Conservation (phyloP, 257 asterid species). For the Solanum chmielewskii region DNA sequence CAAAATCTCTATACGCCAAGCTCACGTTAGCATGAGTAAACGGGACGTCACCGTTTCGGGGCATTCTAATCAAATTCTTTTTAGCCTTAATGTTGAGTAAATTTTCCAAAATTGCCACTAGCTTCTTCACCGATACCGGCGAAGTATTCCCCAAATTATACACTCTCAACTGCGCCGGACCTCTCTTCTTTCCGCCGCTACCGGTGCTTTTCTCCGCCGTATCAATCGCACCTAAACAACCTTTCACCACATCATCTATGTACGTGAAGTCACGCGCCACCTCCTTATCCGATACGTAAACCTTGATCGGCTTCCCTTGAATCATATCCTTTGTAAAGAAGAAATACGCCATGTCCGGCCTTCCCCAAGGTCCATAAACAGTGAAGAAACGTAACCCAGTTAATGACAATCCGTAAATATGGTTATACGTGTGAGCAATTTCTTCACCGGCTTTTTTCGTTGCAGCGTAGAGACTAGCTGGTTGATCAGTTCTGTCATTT, state of each 20-base stretch:
- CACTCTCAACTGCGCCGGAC: slow-evolving; percentile 79
- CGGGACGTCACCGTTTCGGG: slow-evolving; percentile 96
- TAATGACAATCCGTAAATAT: slow-evolving; percentile 67
- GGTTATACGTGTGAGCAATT: slow-evolving; percentile 89
- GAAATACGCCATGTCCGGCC: slow-evolving; percentile 95
- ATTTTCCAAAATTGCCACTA: slow-evolving; percentile 67
- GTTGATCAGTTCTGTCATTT: slow-evolving; percentile 58
- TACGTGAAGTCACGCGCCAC: slow-evolving; percentile 99
- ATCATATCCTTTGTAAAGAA: slow-evolving; percentile 84
- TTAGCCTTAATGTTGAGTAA: slow-evolving; percentile 52
- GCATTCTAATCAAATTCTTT: slow-evolving; percentile 70
- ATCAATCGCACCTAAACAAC: slow-evolving; percentile 84
- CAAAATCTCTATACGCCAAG: slow-evolving; percentile 67
- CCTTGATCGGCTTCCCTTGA: slow-evolving; percentile 53
- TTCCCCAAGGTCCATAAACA: slow-evolving; percentile 92
- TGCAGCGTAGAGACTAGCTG: slow-evolving; percentile 92
- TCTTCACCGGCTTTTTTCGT: slow-evolving; percentile 93
- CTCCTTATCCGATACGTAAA: slow-evolving; percentile 61
- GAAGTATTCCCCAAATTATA: slow-evolving; percentile 85
- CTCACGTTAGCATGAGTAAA: slow-evolving; percentile 92
- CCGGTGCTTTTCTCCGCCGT: slow-evolving; percentile 99
- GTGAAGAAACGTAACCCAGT: slow-evolving; percentile 87
- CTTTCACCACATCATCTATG: slow-evolving; percentile 80
- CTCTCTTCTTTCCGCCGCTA: slow-evolving; percentile 73
- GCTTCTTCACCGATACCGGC: slow-evolving; percentile 84